A percentile compares a stretch with the other conserved stretches of the same genome.
Conservation (phyloP, 495 filamentous ascomycete species). For the Schizothecium vesticola region DNA sequence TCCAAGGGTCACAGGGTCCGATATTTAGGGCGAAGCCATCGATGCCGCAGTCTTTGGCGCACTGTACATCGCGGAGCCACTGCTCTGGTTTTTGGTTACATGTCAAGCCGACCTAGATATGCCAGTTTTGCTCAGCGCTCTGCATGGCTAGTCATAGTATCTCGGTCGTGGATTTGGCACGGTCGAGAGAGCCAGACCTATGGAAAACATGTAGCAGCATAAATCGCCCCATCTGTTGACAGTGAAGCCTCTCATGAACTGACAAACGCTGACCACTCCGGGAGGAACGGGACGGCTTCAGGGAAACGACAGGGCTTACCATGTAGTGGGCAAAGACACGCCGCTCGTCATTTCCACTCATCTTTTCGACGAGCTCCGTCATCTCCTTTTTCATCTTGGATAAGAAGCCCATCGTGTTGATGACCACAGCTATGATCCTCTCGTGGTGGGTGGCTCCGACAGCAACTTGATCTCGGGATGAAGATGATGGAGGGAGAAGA, state of each 20-base stretch:
- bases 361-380: neutral
- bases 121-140: neutral
- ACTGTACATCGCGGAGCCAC: slow-evolving; percentile 55
- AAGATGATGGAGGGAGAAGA: neutral
- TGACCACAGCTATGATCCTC: no score
- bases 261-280: no score
- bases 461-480: neutral
- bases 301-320: slow-evolving; percentile 16
- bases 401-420: slow-evolving; percentile 1
- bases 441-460: neutral
- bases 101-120: slow-evolving; percentile 38
- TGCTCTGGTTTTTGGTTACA: slow-evolving; percentile 39
- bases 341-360: neutral
- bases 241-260: no score
- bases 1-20: slow-evolving; percentile 48
- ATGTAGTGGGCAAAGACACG: slow-evolving; percentile 44
- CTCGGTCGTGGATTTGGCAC: neutral
- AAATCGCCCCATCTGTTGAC: no score
- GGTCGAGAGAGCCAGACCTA: no score
- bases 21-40: slow-evolving; percentile 72
- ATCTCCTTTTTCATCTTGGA: slow-evolving; percentile 12
- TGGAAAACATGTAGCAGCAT: no score
- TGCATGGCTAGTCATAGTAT: neutral
- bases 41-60: slow-evolving; percentile 57
- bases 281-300: neutral